Evolutionary conservation across 768 basidiomycete genomes (phyloP).

Genomic region (Aureoboletus auriporus): DNA sequence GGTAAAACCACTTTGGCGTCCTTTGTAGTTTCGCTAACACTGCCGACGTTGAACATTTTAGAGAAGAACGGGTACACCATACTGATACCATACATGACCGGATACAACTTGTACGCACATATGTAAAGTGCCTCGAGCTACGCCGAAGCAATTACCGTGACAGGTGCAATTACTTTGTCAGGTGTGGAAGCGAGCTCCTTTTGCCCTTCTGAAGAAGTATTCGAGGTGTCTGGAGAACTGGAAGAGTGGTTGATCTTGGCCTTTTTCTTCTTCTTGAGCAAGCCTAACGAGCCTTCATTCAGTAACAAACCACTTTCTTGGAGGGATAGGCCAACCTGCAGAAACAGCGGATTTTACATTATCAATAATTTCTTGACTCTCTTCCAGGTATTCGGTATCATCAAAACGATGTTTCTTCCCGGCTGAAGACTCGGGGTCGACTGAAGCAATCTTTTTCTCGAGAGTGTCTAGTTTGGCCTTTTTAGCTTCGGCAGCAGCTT

Average conservation of each 20-base stretch:
- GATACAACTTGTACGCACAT: neutral
- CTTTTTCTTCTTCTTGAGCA: conserved; percentile 77
- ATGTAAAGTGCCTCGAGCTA: neutral
- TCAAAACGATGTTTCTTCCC: conserved; percentile 89
- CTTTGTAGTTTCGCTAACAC: too few species aligned
- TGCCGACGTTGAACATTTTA: too few species aligned
- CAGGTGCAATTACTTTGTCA: conserved; percentile 1
- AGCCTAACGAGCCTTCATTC: conserved; percentile 40
- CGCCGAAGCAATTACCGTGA: conserved; percentile 15
- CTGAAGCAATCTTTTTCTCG: conserved; percentile 64
- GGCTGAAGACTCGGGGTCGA: conserved; percentile 43
- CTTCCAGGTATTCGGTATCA: conserved; percentile 88
- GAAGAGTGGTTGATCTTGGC: conserved; percentile 39
- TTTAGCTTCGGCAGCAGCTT: conserved; percentile 72
- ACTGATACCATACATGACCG: too few species aligned
- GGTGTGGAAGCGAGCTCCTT: neutral
- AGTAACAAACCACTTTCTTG: neutral
- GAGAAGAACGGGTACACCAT: too few species aligned
- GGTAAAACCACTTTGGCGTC: too few species aligned
- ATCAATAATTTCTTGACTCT: conserved; percentile 87
- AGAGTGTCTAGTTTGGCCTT: conserved; percentile 80
- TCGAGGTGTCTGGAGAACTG: conserved; percentile 18
- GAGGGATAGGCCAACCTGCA: conserved; percentile 49
- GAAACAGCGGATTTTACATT: conserved; percentile 88
- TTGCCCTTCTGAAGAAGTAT: conserved; percentile 9